Conservation (phyloP, 768 basidiomycete species). For the Cystofilobasidium macerans region DNA sequence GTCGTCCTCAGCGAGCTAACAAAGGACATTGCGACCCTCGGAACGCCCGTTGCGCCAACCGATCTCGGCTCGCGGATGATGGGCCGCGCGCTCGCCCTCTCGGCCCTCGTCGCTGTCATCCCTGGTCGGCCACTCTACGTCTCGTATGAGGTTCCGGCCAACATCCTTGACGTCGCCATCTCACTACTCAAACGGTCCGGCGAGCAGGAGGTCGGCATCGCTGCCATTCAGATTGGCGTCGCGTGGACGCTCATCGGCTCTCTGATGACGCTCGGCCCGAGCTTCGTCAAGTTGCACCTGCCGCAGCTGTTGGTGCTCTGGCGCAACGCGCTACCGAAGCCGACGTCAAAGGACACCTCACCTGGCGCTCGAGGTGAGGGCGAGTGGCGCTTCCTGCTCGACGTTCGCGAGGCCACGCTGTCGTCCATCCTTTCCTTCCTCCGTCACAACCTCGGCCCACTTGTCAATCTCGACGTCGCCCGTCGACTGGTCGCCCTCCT, state of each 20-base stretch:
- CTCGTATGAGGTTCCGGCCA: conserved; percentile 72
- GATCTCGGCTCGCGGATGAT: conserved; percentile 62
- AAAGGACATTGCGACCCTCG: conserved; percentile 63
- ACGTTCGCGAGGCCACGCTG: conserved; percentile 79
- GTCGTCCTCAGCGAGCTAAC: conserved; percentile 69
- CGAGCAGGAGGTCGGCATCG: conserved; percentile 75
- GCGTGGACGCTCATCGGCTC: conserved; percentile 89
- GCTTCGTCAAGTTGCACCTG: conserved; percentile 85
- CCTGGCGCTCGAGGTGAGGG: conserved; percentile 53
- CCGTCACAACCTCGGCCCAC: conserved; percentile 57
- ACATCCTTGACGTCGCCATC: conserved; percentile 80
- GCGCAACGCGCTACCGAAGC: conserved; percentile 93
- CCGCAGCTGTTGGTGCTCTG: conserved; percentile 90
- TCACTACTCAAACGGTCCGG: conserved; percentile 79
- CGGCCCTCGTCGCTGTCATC: conserved; percentile 73
- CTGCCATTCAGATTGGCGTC: conserved; percentile 75
- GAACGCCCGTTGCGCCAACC: conserved; percentile 58
- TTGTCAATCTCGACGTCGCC: conserved; percentile 83
- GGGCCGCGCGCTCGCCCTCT: conserved; percentile 82
- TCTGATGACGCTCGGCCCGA: conserved; percentile 81
- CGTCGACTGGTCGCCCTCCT: conserved; percentile 76
- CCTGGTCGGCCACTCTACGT: conserved; percentile 83
- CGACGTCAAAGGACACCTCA: conserved; percentile 71
- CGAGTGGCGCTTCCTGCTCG: conserved; percentile 85
- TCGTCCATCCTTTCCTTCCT: conserved; percentile 82